phyloP scores from a whole-genome alignment of 805 yeast species.

The Debaryomyces tyrocola region DNA sequence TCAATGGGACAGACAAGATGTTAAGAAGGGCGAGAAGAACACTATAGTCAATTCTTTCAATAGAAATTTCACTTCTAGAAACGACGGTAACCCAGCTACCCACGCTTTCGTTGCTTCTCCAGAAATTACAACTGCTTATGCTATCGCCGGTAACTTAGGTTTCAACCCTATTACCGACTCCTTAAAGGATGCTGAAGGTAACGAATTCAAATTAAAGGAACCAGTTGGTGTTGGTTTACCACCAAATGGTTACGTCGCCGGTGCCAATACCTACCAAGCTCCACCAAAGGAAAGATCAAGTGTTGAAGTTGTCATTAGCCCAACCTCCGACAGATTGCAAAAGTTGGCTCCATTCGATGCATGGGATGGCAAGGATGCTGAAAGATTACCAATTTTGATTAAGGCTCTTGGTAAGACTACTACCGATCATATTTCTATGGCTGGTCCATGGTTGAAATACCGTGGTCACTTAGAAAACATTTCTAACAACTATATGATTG shows the following conservation, averaged over 20 bases:
- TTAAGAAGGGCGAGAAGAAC: constrained; percentile 92
- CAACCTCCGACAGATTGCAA: constrained; percentile 96
- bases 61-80: constrained; percentile 97
- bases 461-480: constrained; percentile 99
- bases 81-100: constrained; percentile 96
- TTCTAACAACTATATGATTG: constrained; percentile 98
- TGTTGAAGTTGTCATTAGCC: constrained; percentile 75
- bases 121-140: constrained; percentile 92
- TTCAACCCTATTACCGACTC: constrained; percentile 95
- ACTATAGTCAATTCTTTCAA: constrained; percentile 96
- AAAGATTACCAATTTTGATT: constrained; percentile 86
- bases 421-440: constrained; percentile 99
- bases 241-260: constrained; percentile 82
- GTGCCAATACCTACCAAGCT: constrained; percentile 95
- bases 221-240: constrained; percentile 94
- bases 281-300: constrained; percentile 85
- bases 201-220: constrained; percentile 82
- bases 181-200: constrained; percentile 84
- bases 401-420: constrained; percentile 98
- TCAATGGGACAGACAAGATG: constrained; percentile 96
- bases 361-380: constrained; percentile 96
- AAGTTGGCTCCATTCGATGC: constrained; percentile 88
- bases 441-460: constrained; percentile 99
- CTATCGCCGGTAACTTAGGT: constrained; percentile 93
- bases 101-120: constrained; percentile 98